A percentile compares a stretch with the other conserved stretches of the same genome.
Evolutionary conservation across 805 yeast species (phyloP).

Genomic region (Lachancea kluyveri): DNA sequence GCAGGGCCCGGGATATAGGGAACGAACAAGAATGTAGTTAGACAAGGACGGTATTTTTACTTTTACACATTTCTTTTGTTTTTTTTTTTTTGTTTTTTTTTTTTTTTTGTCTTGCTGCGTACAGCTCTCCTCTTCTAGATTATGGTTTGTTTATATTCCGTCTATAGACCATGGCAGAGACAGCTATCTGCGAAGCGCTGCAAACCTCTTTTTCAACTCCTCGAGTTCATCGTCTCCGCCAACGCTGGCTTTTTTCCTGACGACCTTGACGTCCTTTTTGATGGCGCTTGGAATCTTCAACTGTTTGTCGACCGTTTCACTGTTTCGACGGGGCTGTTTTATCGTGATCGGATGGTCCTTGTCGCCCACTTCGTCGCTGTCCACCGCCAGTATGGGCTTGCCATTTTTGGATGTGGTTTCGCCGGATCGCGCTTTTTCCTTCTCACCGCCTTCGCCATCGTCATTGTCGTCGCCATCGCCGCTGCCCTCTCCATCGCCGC

Average conservation of each 20-base stretch:
- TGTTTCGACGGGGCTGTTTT: constrained; percentile 36
- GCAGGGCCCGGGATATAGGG: too few relatives aligned
- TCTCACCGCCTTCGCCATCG: constrained; percentile 29
- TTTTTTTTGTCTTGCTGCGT: too few relatives aligned
- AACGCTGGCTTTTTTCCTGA: constrained; percentile 17
- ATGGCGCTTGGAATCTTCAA: constrained; percentile 38
- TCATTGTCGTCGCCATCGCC: constrained; percentile 29
- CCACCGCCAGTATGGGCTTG: constrained; percentile 34
- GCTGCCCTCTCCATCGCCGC: constrained; percentile 21
- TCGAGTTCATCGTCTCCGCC: constrained; percentile 47
- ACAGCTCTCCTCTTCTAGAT: too few relatives aligned
- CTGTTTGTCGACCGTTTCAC: constrained; percentile 35
- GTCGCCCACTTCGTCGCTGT: constrained; percentile 25
- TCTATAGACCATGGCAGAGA: background rate
- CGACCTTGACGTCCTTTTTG: constrained; percentile 30
- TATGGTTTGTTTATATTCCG: too few relatives aligned
- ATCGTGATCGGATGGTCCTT: constrained; percentile 37
- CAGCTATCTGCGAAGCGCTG: constrained; percentile 53
- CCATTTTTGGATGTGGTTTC: constrained; percentile 16
- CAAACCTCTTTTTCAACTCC: constrained; percentile 63
- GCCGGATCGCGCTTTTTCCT: constrained; percentile 2
- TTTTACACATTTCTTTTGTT: too few relatives aligned
- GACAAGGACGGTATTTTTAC: too few relatives aligned
- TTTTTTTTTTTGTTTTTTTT: too few relatives aligned
- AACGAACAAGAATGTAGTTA: too few relatives aligned